phyloP scores from a whole-genome alignment of 805 yeast species.

The Suhomyces emberorum region DNA sequence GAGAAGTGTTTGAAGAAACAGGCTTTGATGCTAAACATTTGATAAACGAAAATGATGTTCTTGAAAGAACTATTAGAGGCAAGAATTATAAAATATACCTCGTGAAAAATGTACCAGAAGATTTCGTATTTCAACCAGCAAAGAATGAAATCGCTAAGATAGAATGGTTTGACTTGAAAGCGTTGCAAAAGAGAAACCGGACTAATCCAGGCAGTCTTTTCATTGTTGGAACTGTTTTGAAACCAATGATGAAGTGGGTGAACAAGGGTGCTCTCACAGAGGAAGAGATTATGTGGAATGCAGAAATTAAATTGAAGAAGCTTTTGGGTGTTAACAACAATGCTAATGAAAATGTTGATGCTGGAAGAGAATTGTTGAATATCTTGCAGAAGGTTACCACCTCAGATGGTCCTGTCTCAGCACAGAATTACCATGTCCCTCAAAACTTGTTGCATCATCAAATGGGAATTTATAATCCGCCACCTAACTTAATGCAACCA shows the following conservation, averaged over 20 bases:
- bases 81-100: conserved; percentile 84
- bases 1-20: conserved; percentile 92
- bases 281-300: conserved; percentile 56
- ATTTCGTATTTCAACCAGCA: conserved; percentile 75
- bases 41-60: conserved; percentile 65
- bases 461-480: conserved; percentile 13
- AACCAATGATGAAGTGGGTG: conserved; percentile 54
- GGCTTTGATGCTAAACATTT: conserved; percentile 78
- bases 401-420: neutral
- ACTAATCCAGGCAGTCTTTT: conserved; percentile 37
- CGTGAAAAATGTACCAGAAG: conserved; percentile 74
- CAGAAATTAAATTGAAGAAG: conserved; percentile 62
- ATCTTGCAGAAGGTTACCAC: conserved; percentile 44
- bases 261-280: conserved; percentile 50
- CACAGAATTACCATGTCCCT: conserved; percentile 21
- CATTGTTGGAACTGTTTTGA: conserved; percentile 46
- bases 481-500: conserved; percentile 9
- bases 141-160: conserved; percentile 85
- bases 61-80: conserved; percentile 78
- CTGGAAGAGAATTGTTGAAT: conserved; percentile 73
- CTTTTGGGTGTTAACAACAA: conserved; percentile 54
- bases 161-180: conserved; percentile 67
- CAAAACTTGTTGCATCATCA: conserved; percentile 19
- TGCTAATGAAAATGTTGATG: conserved; percentile 44
- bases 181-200: conserved; percentile 40